Percentiles rank a stretch among this genome's conserved stretches.
Conservation (phyloP, 768 basidiomycete genomes). For the Brasilioporus rufonigricans region DNA sequence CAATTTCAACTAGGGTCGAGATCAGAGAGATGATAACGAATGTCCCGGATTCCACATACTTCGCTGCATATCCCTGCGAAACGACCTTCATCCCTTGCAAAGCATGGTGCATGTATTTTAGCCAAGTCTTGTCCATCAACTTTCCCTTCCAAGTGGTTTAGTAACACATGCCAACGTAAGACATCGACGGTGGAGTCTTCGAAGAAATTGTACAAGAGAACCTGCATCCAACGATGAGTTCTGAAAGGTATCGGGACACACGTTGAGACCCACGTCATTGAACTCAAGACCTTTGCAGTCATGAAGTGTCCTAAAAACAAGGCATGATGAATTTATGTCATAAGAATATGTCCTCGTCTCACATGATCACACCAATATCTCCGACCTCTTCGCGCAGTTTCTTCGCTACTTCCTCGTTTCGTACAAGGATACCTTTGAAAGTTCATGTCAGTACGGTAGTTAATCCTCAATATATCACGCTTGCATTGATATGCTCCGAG, state of each 20-base stretch:
- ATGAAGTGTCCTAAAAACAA: slow-evolving; percentile 27
- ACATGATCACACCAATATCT: slow-evolving; percentile 59
- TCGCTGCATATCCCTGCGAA: slow-evolving; percentile 60
- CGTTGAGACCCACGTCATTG: too few relatives aligned
- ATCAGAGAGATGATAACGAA: slow-evolving; percentile 3
- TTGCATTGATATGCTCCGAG: slow-evolving; percentile 66
- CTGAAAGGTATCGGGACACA: neutral
- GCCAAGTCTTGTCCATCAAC: slow-evolving; percentile 11
- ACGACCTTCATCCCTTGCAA: slow-evolving; percentile 41
- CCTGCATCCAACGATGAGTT: too few relatives aligned
- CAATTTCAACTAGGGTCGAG: slow-evolving; percentile 45
- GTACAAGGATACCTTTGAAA: slow-evolving; percentile 62
- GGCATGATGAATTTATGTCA: neutral
- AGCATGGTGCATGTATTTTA: slow-evolving; percentile 39
- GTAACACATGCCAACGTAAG: slow-evolving; percentile 59
- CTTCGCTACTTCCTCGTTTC: slow-evolving; percentile 51
- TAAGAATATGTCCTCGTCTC: slow-evolving; percentile 13
- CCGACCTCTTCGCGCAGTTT: slow-evolving; percentile 52
- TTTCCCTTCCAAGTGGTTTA: slow-evolving; percentile 40
- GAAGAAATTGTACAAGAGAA: too few relatives aligned
- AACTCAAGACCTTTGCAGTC: slow-evolving; percentile 33
- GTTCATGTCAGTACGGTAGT: slow-evolving; percentile 1
- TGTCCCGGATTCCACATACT: slow-evolving; percentile 31
- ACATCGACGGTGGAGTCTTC: slow-evolving; percentile 52
- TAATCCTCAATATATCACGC: too few relatives aligned